phyloP scores from a whole-genome alignment of 768 basidiomycete genomes.

The Leccinum variicolor region DNA sequence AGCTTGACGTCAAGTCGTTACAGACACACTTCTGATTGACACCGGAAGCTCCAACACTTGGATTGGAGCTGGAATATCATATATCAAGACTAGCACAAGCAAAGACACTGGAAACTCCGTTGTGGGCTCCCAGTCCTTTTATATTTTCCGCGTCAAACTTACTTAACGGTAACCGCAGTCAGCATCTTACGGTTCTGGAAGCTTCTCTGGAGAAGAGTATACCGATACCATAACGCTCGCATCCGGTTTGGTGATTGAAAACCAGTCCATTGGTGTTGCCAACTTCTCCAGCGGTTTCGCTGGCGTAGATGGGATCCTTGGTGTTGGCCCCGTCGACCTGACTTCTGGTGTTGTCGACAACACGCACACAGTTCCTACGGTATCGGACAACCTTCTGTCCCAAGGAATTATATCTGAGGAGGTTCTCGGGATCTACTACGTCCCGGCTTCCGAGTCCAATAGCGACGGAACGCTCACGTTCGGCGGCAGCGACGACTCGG shows the following conservation, averaged over 20 bases:
- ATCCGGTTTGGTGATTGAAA: background rate
- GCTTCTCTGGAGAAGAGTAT: slow-evolving; percentile 8
- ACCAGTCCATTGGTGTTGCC: slow-evolving; percentile 38
- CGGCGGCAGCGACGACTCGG: slow-evolving; percentile 18
- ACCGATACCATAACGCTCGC: slow-evolving; percentile 3
- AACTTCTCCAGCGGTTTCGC: background rate
- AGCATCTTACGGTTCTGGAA: slow-evolving; percentile 4
- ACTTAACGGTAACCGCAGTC: background rate
- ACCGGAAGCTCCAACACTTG: slow-evolving; percentile 29
- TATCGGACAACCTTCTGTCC: slow-evolving; percentile 32
- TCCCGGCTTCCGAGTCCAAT: slow-evolving; percentile 17
- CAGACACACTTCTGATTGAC: slow-evolving; percentile 26
- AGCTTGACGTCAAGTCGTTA: background rate
- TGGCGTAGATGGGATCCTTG: slow-evolving; percentile 38
- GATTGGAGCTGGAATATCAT: slow-evolving; percentile 28
- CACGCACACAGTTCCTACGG: slow-evolving; percentile 25
- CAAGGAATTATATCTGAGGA: slow-evolving; percentile 26
- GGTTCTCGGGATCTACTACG: slow-evolving; percentile 32
- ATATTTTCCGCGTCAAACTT: background rate
- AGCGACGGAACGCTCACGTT: slow-evolving; percentile 26
- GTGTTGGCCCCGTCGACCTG: slow-evolving; percentile 33
- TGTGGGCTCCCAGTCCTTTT: background rate
- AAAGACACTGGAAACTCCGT: slow-evolving; percentile 19
- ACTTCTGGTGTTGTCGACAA: slow-evolving; percentile 24
- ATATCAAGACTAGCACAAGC: slow-evolving; percentile 24